phyloP scores from a whole-genome alignment of 2,329 filamentous ascomycete species.

The Chaetomium olivaceum region DNA sequence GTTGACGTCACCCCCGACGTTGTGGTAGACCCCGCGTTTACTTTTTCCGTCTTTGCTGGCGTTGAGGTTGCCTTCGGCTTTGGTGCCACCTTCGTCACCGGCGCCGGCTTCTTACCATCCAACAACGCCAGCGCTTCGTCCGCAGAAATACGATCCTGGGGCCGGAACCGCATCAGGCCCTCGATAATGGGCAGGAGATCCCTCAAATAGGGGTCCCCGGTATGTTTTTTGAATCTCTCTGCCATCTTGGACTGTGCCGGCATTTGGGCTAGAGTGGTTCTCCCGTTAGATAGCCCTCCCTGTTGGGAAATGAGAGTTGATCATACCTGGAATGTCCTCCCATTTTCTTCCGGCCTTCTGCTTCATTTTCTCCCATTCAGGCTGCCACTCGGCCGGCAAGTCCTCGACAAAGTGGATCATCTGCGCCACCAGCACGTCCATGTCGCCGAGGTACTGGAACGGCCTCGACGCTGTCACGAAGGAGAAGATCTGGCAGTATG shows the following conservation, averaged over 20 bases:
- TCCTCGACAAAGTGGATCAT: constrained; percentile 20
- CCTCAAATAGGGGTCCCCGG: background rate
- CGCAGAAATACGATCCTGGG: constrained; percentile 3
- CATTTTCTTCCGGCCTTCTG: background rate
- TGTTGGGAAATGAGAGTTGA: background rate
- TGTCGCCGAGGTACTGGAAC: background rate
- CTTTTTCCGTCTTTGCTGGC: too few species aligned
- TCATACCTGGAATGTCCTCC: constrained; percentile 4
- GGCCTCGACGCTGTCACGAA: background rate
- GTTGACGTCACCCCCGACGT: too few species aligned
- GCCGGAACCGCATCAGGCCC: constrained; percentile 15
- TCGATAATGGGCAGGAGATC: constrained; percentile 4
- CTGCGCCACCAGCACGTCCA: constrained; percentile 8
- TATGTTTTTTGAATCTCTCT: background rate
- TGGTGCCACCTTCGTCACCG: too few species aligned
- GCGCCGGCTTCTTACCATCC: background rate
- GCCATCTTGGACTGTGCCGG: background rate
- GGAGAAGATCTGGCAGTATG: constrained; percentile 8
- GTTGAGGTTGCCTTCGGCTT: too few species aligned
- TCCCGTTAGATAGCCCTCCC: background rate
- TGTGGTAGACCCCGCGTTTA: too few species aligned
- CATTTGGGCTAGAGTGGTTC: background rate
- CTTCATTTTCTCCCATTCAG: background rate
- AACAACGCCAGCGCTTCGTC: constrained; percentile 3
- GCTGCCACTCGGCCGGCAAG: constrained; percentile 9